Conservation (phyloP, 1,139 yeast species). For the Geotrichum carabidarum region DNA sequence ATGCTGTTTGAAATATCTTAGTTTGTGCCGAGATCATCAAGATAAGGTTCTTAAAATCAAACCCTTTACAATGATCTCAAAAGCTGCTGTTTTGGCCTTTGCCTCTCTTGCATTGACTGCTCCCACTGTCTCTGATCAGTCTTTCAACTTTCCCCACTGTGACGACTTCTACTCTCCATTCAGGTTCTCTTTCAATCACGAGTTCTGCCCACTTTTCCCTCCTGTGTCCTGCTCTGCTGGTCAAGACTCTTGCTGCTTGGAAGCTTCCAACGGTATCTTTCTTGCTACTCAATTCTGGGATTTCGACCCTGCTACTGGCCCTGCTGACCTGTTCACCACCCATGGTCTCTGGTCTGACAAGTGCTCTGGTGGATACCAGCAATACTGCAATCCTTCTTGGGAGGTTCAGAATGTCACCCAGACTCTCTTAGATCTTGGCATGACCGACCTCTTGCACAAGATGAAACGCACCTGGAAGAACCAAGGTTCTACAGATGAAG, state of each 20-base stretch:
- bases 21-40: not conserved
- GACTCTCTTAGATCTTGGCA: conserved; percentile 47
- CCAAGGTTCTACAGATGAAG: conserved; percentile 64
- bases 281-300: conserved; percentile 94
- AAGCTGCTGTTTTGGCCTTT: not conserved
- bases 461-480: conserved; percentile 73
- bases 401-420: conserved; percentile 51
- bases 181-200: not conserved
- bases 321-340: conserved; percentile 68
- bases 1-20: not conserved
- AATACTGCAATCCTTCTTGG: conserved; percentile 65
- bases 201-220: not conserved
- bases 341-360: conserved; percentile 85
- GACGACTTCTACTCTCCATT: not conserved
- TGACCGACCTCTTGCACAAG: conserved; percentile 47
- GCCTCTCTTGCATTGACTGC: not conserved
- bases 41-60: not conserved
- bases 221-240: conserved; percentile 23
- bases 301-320: conserved; percentile 75
- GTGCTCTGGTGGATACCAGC: conserved; percentile 68
- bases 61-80: not conserved
- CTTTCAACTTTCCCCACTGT: not conserved
- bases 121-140: not conserved
- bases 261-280: conserved; percentile 78
- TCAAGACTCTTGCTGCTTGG: conserved; percentile 62